Evolutionary conservation across 108 stramenopile genomes (phyloP).

Genomic region (Licmophora abbreviata): DNA sequence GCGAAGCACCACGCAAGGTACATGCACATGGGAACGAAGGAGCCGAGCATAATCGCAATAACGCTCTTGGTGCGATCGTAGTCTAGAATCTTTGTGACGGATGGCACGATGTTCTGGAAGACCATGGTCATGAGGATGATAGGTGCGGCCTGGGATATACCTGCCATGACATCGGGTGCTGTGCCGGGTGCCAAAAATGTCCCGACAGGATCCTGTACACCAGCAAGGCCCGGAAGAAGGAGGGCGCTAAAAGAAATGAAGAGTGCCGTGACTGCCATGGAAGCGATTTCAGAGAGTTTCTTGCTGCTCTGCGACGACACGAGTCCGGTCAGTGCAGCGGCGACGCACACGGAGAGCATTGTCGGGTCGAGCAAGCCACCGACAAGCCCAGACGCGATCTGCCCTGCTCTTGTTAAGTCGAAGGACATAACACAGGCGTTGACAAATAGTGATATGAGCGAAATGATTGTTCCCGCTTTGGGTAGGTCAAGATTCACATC

Average conservation of each 20-base stretch:
- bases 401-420: not conserved
- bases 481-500: slow-evolving; percentile 24
- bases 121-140: slow-evolving; percentile 44
- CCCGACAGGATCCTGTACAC: slow-evolving; percentile 40
- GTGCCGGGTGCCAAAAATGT: slow-evolving; percentile 25
- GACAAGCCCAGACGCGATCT: not conserved
- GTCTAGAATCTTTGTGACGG: slow-evolving; percentile 47
- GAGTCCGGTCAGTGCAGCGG: slow-evolving; percentile 22
- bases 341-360: slow-evolving; percentile 2
- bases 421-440: slow-evolving; percentile 1
- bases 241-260: slow-evolving; percentile 47
- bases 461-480: not conserved
- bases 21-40: slow-evolving; percentile 51
- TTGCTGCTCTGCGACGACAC: slow-evolving; percentile 26
- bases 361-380: not conserved
- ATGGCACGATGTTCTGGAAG: slow-evolving; percentile 78
- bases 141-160: slow-evolving; percentile 23
- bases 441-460: not conserved
- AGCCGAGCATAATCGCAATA: slow-evolving; percentile 48
- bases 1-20: slow-evolving; percentile 68
- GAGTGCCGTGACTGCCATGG: slow-evolving; percentile 35
- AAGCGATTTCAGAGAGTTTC: slow-evolving; percentile 39
- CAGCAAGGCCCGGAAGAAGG: slow-evolving; percentile 48
- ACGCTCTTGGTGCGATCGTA: slow-evolving; percentile 50
- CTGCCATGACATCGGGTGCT: slow-evolving; percentile 2